A percentile compares a stretch with the other conserved stretches of the same genome.
Conservation (phyloP, 441 rosid genomes). For the Gossypium lobatum region DNA sequence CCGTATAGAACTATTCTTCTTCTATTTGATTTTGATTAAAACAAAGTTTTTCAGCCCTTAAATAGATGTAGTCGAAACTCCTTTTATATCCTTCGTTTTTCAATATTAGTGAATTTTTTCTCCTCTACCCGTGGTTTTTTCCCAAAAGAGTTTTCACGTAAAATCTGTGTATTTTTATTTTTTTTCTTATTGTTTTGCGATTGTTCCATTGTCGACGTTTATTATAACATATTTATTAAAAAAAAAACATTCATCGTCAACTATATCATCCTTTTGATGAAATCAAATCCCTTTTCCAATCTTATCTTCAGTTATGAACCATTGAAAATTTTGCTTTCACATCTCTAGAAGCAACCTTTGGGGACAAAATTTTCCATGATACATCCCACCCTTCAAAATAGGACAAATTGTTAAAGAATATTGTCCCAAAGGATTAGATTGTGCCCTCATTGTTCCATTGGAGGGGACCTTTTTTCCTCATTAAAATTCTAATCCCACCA, state of each 20-base stretch:
- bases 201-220: no score
- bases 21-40: no score
- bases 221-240: no score
- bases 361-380: slow-evolving; percentile 13
- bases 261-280: not conserved
- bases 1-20: no score
- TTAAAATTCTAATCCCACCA: slow-evolving; percentile 4
- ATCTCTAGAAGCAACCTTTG: slow-evolving; percentile 13
- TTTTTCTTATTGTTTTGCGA: no score
- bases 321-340: not conserved
- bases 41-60: no score
- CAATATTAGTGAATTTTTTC: no score
- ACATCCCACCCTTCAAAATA: slow-evolving; percentile 19
- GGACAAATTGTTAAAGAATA: slow-evolving; percentile 23
- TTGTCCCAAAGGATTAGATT: slow-evolving; percentile 17
- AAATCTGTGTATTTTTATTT: no score
- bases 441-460: not conserved
- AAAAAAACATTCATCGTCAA: no score
- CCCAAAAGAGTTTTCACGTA: fast-evolving
- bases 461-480: not conserved
- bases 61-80: no score
- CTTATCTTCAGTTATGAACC: not conserved
- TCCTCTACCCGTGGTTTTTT: no score
- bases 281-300: not conserved
- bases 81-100: no score